Evolutionary conservation across 2,329 filamentous ascomycete genomes (phyloP), one percentile per base, ranked within the genome.

Genomic region (Talaromyces islandicus): DNA sequence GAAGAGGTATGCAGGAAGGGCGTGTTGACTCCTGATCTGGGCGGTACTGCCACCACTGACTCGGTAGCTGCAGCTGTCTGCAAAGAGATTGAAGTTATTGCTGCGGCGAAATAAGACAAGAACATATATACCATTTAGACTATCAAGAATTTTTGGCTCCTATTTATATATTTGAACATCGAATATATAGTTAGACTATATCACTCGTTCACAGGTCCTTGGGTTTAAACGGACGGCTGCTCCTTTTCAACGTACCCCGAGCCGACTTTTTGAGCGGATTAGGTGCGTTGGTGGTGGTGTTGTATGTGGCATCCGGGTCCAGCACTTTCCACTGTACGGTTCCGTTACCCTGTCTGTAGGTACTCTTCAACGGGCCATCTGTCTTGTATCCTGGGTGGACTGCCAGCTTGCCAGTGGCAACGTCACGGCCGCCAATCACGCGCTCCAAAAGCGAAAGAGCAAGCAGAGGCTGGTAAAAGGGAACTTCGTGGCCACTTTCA

Each of bases 381-480:
- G 63, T 84, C 81, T n/a, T 84, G 69, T 17, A 81, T 77, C 50
- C 50, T 35, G 30, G 32, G 17, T 38, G 19, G n/a, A 60, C 57
- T 7, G 60, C 46, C 1, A 77, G 66, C 50, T 76, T 76, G 0
- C 85, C 84, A 3, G 83, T 86, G 1, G 82, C 80, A 55, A 87
- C 74, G 61, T 85, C 83, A 6, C 71, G 74, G 46, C 79, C 78
- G 56, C 79, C 74, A 55, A 83, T 75, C 1, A 77, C 76, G 5
- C 83, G 81, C 19, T 77, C 73, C 68, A 85, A 85, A 56, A 86
- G 79, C 62, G 80, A 72, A 53, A 80, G 82, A 3, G 80, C 76
- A 0, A 81, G 81, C 64, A 83, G 74, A 0, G 83, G 83, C 64
- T 85, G 81, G 64, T 84, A 85, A 1, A 79, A 76, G 17, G 80